These are phyloP conservation scores for Podila epigama DNA, from an alignment of 192 early-diverging fungal genomes.

Conservation along the genomic window DNA sequence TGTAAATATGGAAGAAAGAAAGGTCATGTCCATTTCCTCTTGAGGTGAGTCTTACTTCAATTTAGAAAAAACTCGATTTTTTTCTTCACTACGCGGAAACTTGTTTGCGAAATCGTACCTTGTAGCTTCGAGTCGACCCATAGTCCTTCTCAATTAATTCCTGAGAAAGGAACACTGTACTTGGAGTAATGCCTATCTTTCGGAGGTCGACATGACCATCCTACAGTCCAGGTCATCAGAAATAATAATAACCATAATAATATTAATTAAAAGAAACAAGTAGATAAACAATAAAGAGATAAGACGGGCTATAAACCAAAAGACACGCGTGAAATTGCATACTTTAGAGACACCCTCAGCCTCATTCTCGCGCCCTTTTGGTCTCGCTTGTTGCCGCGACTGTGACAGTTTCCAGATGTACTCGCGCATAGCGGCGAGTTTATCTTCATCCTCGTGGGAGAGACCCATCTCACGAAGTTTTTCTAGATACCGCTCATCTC, in stretches of 20 bases:
- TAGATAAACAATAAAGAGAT: too few species aligned
- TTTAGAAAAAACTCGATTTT: too few species aligned
- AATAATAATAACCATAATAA: too few species aligned
- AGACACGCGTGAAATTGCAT: too few species aligned
- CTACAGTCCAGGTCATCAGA: conserved; percentile 6
- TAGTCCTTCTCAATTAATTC: conserved; percentile 47
- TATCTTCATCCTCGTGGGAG: conserved; percentile 78
- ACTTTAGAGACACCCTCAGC: conserved; percentile 35
- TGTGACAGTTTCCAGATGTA: conserved; percentile 79
- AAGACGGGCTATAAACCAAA: too few species aligned
- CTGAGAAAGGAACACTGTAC: conserved; percentile 75
- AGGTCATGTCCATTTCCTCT: too few species aligned
- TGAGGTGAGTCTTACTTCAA: too few species aligned
- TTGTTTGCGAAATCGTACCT: conserved; percentile 15
- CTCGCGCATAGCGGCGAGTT: conserved; percentile 73
- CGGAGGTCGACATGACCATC: conserved; percentile 57
- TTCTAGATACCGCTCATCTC: conserved; percentile 59
- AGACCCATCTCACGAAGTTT: conserved; percentile 73
- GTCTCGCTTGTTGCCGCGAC: conserved; percentile 50
- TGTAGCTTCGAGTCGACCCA: conserved; percentile 4
- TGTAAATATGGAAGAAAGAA: not conserved
- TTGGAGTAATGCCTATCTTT: conserved; percentile 70
- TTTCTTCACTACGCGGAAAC: not conserved
- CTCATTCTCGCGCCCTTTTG: conserved; percentile 45
- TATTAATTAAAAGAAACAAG: too few species aligned